Evolutionary conservation across 495 filamentous ascomycete genomes (phyloP), one percentile per base, ranked within the genome.

Genomic region (Hypoxylon lenormandii): DNA sequence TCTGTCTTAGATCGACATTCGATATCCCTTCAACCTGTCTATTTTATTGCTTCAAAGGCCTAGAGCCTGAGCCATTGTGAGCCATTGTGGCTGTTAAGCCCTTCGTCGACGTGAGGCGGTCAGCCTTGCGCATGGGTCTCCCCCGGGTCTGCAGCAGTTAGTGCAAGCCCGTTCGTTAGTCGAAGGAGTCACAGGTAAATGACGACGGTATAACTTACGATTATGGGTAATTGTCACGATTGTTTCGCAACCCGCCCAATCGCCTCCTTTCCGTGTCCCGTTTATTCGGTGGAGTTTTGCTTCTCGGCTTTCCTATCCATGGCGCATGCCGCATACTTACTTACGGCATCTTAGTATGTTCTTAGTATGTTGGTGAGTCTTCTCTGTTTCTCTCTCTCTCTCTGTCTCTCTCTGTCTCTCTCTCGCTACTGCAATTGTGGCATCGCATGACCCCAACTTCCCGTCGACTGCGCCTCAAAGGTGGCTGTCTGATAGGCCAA

Each of bases 231-330:
- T 69, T 42, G 53, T 46, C 15, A 12, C 16, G 26, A n/a, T 28
- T 12, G 45, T 72, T 67, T 76, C 74, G 74, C 64, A 76, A 68
- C 26, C 54, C 30, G 23, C 63, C 74, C 74, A 76, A 76, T 76
- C 72, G 69, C 53, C 68, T 68, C 42, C 19, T 60, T 52, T 61
- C 65, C 64, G 61, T 58, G 22, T 59, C 56, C 51, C 45, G 33
- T 22, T 40, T 36, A 28, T 22, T 49, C 23, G 46, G 22, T 45
- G 16, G 46, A 5, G 28, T 56, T 30, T 33, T 38, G 8, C 15
- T 51, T 66, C 45, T 58, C 62, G 46, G 57, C 13, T 58, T 60
- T 42, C 15, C 38, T 49, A 62, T 21, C 58, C 50, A 47, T 66
- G 45, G 26, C 54, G 11, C 47, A 47, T 22, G 10, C 47, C 42